Evolutionary conservation across 148 eudicot genomes (phyloP).

Genomic region (Rhododendron molle): DNA sequence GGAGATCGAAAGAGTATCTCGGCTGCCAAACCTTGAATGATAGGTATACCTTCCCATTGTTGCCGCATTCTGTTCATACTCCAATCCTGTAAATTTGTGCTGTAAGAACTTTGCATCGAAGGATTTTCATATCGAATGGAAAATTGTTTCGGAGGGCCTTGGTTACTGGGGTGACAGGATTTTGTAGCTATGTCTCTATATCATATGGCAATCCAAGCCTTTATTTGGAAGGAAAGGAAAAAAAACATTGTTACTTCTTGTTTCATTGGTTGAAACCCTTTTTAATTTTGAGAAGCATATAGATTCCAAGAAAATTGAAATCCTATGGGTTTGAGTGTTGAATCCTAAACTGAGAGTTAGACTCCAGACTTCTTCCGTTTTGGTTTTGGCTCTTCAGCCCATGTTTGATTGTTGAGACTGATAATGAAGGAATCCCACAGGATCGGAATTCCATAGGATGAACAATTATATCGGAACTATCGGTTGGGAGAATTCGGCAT

Average conservation of each 20-base stretch:
- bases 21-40: slow-evolving; percentile 29
- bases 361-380: not conserved
- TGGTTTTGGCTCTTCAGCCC: not conserved
- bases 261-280: slow-evolving; percentile 2
- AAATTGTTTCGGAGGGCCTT: not conserved
- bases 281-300: not conserved
- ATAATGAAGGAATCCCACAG: not conserved
- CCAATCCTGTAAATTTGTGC: not conserved
- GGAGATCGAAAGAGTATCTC: slow-evolving; percentile 75
- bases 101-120: not conserved
- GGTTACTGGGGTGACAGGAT: not conserved
- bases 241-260: not conserved
- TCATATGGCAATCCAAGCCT: not conserved
- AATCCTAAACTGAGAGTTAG: too few species aligned
- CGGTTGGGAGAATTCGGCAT: not conserved
- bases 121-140: not conserved
- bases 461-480: not conserved
- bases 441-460: not conserved
- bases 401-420: not conserved
- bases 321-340: too few species aligned
- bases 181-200: not conserved
- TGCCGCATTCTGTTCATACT: not conserved
- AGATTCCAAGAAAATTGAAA: not conserved
- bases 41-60: slow-evolving; percentile 13
- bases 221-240: not conserved